Conservation (phyloP, 2,329 filamentous ascomycete species). For the Nannizziopsis arthrosporioides region DNA sequence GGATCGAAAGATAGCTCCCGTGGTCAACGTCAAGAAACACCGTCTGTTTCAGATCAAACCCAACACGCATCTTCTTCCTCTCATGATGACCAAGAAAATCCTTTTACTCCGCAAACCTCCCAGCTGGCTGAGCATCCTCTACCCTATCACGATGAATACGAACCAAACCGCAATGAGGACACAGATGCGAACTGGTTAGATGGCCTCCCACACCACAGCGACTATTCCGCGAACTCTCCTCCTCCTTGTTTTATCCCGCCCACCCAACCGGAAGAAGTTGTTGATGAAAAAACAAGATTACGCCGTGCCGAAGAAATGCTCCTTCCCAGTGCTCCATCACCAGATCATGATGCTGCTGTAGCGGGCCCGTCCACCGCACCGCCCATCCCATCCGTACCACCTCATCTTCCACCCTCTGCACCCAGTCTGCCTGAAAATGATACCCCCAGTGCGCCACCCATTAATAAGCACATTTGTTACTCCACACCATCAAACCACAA, state of each 20-base stretch:
- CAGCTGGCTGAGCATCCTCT: conserved; percentile 2
- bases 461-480: conserved; percentile 20
- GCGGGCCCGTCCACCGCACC: conserved; percentile 27
- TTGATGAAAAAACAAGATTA: conserved; percentile 73
- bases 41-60: conserved; percentile 22
- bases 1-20: conserved; percentile 69
- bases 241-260: conserved; percentile 17
- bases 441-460: conserved; percentile 31
- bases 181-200: neutral
- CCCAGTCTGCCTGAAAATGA: conserved; percentile 39
- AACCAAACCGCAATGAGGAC: neutral
- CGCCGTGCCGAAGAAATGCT: conserved; percentile 65
- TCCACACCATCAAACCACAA: conserved; percentile 13
- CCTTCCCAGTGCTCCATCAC: conserved; percentile 66
- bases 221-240: conserved; percentile 1
- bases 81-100: conserved; percentile 4
- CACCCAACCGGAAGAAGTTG: conserved; percentile 47
- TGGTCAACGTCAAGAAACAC: conserved; percentile 31
- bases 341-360: conserved; percentile 30
- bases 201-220: neutral
- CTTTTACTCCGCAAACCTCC: conserved; percentile 1
- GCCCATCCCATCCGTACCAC: conserved; percentile 14
- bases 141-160: conserved; percentile 1
- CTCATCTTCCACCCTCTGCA: conserved; percentile 29
- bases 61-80: neutral